Evolutionary conservation across 106 monocot species (phyloP).

Genomic region (Gastrodia elata): DNA sequence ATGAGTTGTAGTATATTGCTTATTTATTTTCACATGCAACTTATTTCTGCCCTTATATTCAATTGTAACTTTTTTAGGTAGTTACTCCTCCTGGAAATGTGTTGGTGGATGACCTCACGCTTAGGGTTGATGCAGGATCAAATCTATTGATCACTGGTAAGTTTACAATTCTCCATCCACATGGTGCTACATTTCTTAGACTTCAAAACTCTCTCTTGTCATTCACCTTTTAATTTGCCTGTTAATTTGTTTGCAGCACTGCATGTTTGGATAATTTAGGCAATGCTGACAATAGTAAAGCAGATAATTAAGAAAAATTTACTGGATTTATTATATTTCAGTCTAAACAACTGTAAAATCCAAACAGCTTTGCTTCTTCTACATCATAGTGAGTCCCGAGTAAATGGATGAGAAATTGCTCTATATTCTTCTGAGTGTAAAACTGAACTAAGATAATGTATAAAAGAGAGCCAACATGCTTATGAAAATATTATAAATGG

Average conservation of each 20-base stretch:
- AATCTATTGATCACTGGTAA: slow-evolving; percentile 99
- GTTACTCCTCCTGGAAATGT: slow-evolving; percentile 93
- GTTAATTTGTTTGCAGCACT: not conserved
- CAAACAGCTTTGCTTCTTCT: too few species aligned
- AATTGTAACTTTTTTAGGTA: slow-evolving; percentile 44
- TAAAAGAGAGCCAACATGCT: too few species aligned
- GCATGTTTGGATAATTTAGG: too few species aligned
- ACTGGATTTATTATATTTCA: too few species aligned
- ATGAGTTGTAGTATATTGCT: not conserved
- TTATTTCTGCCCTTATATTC: slow-evolving; percentile 14
- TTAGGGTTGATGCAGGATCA: slow-evolving; percentile 79
- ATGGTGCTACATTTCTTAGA: not conserved
- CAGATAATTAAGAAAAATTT: too few species aligned
- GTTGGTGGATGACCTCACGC: slow-evolving; percentile 78
- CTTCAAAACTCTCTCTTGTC: not conserved
- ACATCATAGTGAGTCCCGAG: too few species aligned
- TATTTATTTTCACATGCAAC: not conserved
- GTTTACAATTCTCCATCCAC: not conserved
- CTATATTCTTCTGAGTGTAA: too few species aligned
- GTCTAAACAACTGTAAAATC: too few species aligned
- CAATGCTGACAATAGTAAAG: too few species aligned
- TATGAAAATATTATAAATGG: too few species aligned
- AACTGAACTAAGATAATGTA: too few species aligned
- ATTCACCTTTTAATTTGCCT: not conserved
- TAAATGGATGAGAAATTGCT: too few species aligned